phyloP scores from a whole-genome alignment of 164 flowering plant species.

The Vitis labrusca region DNA sequence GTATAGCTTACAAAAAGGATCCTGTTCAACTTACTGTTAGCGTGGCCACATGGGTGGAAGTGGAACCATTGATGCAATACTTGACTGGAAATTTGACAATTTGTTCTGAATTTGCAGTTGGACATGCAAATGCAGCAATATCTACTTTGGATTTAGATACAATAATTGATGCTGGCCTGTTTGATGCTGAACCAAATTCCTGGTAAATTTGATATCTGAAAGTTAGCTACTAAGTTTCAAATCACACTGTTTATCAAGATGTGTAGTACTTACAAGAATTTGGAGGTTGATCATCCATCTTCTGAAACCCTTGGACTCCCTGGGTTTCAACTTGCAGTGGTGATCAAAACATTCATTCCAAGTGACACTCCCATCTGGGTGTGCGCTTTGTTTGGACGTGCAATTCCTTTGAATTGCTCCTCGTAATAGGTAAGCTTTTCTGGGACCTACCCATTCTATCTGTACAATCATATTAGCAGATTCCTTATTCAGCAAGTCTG shows the following conservation, averaged over 20 bases:
- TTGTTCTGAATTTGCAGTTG: constrained; percentile 2
- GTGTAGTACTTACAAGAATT: constrained; percentile 24
- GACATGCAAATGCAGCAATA: constrained; percentile 16
- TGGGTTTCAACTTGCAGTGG: constrained; percentile 21
- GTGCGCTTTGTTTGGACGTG: constrained; percentile 15
- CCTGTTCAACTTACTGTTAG: constrained; percentile 18
- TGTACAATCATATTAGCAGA: constrained; percentile 10
- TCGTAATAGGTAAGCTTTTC: constrained; percentile 2
- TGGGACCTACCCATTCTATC: constrained; percentile 21
- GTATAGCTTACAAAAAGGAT: not conserved
- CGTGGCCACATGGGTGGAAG: constrained; percentile 8
- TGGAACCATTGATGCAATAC: constrained; percentile 11
- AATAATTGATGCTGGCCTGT: constrained; percentile 10
- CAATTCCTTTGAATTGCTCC: constrained; percentile 1
- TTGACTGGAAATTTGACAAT: constrained; percentile 20
- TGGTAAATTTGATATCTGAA: constrained; percentile 6
- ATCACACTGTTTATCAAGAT: not conserved
- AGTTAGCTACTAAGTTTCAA: not conserved
- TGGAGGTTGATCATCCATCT: constrained; percentile 21
- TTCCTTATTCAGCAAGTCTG: not conserved
- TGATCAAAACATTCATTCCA: constrained; percentile 30
- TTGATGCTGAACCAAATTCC: constrained; percentile 14
- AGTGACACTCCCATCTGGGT: constrained; percentile 18
- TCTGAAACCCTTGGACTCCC: constrained; percentile 14
- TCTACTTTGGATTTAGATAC: constrained; percentile 14